phyloP scores from a whole-genome alignment of 2,329 filamentous ascomycete species.

The Paecilomyces variotii region DNA sequence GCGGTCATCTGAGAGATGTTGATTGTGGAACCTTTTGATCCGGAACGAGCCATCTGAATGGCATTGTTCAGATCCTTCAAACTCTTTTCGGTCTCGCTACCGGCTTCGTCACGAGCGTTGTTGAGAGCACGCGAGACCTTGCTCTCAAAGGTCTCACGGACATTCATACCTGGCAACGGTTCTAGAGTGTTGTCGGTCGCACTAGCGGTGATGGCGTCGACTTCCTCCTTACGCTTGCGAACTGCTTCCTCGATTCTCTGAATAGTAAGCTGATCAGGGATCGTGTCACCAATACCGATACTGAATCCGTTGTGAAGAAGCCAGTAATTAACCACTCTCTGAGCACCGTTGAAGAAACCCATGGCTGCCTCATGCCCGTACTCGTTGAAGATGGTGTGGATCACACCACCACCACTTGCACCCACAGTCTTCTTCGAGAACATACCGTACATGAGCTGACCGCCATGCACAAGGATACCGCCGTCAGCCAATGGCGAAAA shows the following conservation, averaged over 20 bases:
- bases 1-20: constrained; percentile 99
- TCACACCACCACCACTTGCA: constrained; percentile 79
- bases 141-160: constrained; percentile 96
- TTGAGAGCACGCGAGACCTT: constrained; percentile 93
- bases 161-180: constrained; percentile 94
- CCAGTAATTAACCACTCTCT: constrained; percentile 96
- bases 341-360: constrained; percentile 90
- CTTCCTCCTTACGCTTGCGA: constrained; percentile 70
- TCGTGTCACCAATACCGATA: constrained; percentile 96
- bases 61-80: constrained; percentile 95
- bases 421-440: constrained; percentile 92
- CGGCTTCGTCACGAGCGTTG: constrained; percentile 90
- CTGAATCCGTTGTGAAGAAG: constrained; percentile 92
- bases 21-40: constrained; percentile 97
- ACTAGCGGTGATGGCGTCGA: constrained; percentile 63
- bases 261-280: constrained; percentile 80
- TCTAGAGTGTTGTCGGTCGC: constrained; percentile 86
- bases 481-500: constrained; percentile 62
- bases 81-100: constrained; percentile 83
- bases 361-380: constrained; percentile 78
- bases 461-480: constrained; percentile 73
- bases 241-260: constrained; percentile 77
- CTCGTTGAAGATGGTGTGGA: constrained; percentile 96
- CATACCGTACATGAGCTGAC: constrained; percentile 83
- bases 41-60: constrained; percentile 89